These are phyloP conservation scores for Gynostemma pentaphyllum DNA, from an alignment of 306 rosid genomes.

Conservation along the genomic window DNA sequence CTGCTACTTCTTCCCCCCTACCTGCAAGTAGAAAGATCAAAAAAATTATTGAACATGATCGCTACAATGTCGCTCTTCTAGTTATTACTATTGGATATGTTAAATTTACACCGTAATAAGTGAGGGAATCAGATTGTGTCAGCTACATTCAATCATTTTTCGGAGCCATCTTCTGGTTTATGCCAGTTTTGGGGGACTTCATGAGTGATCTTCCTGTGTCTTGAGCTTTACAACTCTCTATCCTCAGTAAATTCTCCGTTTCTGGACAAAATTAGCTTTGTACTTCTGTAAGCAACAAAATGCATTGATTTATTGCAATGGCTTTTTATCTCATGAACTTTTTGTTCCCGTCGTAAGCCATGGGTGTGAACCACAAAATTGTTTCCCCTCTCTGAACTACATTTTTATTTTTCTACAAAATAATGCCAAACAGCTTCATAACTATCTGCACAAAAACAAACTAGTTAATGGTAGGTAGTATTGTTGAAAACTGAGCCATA, in stretches of 20 bases:
- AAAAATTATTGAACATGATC: too few species aligned
- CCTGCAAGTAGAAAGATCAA: too few species aligned
- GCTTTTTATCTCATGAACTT: not conserved
- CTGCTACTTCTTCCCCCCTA: too few species aligned
- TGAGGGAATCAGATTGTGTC: too few species aligned
- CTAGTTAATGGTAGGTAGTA: not conserved
- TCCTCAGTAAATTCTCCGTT: not conserved
- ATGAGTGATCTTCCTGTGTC: slow-evolving; percentile 43
- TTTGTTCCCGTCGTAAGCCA: too few species aligned
- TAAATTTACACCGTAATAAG: too few species aligned
- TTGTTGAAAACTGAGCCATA: not conserved
- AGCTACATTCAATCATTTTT: too few species aligned
- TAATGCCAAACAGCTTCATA: not conserved
- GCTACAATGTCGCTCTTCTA: too few species aligned
- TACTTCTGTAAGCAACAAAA: not conserved
- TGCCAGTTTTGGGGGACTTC: slow-evolving; percentile 67
- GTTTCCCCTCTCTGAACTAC: not conserved
- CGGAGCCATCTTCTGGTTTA: slow-evolving; percentile 71
- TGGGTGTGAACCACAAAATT: not conserved
- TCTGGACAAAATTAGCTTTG: not conserved
- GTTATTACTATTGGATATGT: too few species aligned
- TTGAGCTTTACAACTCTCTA: slow-evolving; percentile 31
- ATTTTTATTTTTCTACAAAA: not conserved
- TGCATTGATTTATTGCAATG: not conserved
- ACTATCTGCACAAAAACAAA: not conserved